Evolutionary conservation across 192 early-diverging fungal genomes (phyloP), one percentile per base, ranked within the genome.

Genomic region (Gryganskiella cystojenkinii): DNA sequence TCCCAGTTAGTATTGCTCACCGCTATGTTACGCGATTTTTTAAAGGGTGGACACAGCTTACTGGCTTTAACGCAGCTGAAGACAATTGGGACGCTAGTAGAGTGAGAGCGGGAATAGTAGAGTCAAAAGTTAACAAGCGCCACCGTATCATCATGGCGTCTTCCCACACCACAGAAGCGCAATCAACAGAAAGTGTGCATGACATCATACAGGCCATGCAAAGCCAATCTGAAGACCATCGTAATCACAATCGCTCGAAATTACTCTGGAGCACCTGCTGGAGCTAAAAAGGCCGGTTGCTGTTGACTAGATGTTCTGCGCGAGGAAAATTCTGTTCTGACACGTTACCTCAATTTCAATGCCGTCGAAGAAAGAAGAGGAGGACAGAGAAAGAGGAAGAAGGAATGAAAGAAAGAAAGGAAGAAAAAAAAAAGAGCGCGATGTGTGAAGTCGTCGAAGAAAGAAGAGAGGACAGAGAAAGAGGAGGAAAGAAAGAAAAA

Each of bases 251-350:
- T 45, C 42, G 22, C 58, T 47, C 58, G 58, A 61, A 61, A 45
- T 61, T 61, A 61, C 56, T 46, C 57, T 61, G 25, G 58, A 61
- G 58, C 58, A 61, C 58, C 58, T 61, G 58, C 58, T 61, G 58
- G 58, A 61, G 44, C 28, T 58, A 58, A 61, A 56, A 47, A 61
- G 42, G 58, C 27, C 19, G 45, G 58, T 61, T 47, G 58, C 44
- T 31, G 44, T 59, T 61, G 58, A 61, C 24, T 61, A 61, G 44
- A 61, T 61, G 58, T 61, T 61, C 34, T 43, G 56, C 37, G 56
- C 6, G 49, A 51, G n/a, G n/a, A n/a, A n/a, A n/a, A n/a, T n/a
- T n/a, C n/a, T n/a, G n/a, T n/a, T n/a, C n/a, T n/a, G n/a, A n/a
- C n/a, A n/a, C n/a, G n/a, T n/a, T n/a, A n/a, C n/a, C n/a, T n/a